phyloP scores from a whole-genome alignment of 805 yeast genomes.

The Candida insectorum region DNA sequence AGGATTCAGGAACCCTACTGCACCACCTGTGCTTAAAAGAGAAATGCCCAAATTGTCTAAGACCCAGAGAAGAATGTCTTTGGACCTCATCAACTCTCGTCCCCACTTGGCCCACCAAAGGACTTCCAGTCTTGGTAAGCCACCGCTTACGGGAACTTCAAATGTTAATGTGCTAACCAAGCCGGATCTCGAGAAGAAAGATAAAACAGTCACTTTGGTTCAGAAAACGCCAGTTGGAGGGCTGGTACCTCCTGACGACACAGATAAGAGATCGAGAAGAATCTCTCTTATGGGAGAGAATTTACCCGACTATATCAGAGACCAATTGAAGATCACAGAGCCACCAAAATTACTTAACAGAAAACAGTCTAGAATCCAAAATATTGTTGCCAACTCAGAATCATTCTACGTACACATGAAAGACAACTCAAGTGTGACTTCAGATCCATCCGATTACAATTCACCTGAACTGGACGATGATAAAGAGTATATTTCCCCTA shows the following conservation, averaged over 20 bases:
- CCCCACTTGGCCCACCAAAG: conserved; percentile 10
- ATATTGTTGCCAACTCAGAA: conserved; percentile 33
- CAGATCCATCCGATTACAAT: conserved; percentile 11
- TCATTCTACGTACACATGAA: conserved; percentile 28
- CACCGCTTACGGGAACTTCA: conserved; percentile 29
- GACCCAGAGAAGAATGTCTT: conserved; percentile 23
- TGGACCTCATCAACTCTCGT: conserved; percentile 23
- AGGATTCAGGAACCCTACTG: not conserved
- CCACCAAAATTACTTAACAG: conserved; percentile 5
- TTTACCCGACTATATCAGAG: conserved; percentile 32
- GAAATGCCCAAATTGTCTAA: conserved; percentile 19
- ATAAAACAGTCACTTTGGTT: conserved; percentile 6
- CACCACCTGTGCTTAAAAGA: conserved; percentile 1
- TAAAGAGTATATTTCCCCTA: conserved; percentile 40
- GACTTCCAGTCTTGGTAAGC: conserved; percentile 19
- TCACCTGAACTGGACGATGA: conserved; percentile 22
- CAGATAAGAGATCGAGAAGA: conserved; percentile 17
- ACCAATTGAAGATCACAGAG: conserved; percentile 8
- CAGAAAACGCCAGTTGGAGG: conserved; percentile 9
- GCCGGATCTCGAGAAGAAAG: conserved; percentile 13
- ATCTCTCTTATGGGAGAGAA: conserved; percentile 33
- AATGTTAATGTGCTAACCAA: conserved; percentile 32
- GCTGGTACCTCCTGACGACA: not conserved
- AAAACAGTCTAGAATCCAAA: conserved; percentile 25
- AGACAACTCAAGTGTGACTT: conserved; percentile 14